These are phyloP conservation scores for Butyriboletus loyo DNA, from an alignment of 768 basidiomycete species.

Conservation along the genomic window DNA sequence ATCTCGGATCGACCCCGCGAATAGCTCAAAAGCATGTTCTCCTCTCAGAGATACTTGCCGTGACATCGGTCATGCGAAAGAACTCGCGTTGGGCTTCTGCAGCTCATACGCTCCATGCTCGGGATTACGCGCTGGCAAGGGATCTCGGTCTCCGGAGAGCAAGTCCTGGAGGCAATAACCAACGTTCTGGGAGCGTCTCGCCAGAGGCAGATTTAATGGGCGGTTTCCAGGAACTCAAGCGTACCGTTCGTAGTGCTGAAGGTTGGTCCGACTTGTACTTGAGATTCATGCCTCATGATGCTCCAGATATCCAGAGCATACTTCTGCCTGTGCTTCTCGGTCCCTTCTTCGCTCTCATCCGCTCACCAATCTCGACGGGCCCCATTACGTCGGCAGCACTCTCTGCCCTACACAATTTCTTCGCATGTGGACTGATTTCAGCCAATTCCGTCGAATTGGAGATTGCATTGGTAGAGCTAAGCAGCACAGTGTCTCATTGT, in stretches of 20 bases:
- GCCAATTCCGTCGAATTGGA: slow-evolving; percentile 55
- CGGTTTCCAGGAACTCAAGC: slow-evolving; percentile 84
- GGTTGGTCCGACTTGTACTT: slow-evolving; percentile 40
- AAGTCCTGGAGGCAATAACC: slow-evolving; percentile 41
- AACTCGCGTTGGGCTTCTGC: slow-evolving; percentile 94
- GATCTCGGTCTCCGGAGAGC: slow-evolving; percentile 72
- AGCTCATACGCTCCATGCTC: slow-evolving; percentile 55
- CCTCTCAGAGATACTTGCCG: slow-evolving; percentile 85
- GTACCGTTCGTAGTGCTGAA: slow-evolving; percentile 64
- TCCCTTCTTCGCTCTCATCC: slow-evolving; percentile 91
- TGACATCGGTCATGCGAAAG: slow-evolving; percentile 94
- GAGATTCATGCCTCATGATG: slow-evolving; percentile 14
- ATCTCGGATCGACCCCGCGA: slow-evolving; percentile 10
- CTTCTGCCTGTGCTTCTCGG: slow-evolving; percentile 64
- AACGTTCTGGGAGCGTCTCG: slow-evolving; percentile 47
- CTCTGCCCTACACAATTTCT: slow-evolving; percentile 83
- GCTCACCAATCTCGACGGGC: slow-evolving; percentile 92
- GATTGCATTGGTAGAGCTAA: slow-evolving; percentile 73
- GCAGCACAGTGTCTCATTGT: slow-evolving; percentile 89
- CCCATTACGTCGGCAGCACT: slow-evolving; percentile 96
- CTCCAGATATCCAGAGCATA: slow-evolving; percentile 56
- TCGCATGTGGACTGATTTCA: slow-evolving; percentile 71
- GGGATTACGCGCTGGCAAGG: slow-evolving; percentile 67
- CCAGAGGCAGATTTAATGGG: slow-evolving; percentile 84
- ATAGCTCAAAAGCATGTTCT: slow-evolving; percentile 75